Evolutionary conservation across 495 filamentous ascomycete species (phyloP), one percentile per base, ranked within the genome.

Genomic region (Cercophora scortea): DNA sequence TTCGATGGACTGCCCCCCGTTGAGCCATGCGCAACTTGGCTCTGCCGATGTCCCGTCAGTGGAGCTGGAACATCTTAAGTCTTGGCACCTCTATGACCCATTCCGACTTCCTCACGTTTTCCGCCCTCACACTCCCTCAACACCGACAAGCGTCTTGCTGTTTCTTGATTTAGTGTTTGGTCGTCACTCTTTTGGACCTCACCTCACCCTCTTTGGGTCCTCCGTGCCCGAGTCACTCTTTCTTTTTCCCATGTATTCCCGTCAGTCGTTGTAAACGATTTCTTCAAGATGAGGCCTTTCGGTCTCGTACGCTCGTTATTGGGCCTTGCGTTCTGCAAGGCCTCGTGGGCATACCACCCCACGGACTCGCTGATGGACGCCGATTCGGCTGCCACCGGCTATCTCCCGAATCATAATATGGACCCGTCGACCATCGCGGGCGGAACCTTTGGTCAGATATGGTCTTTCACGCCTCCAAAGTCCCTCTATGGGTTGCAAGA

Each of bases 361-460:
- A 55, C 53, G 16, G 53, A 55, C 33, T 51, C 53, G n/a, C 17
- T 42, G 9, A 55, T 55, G 53, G 53, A 55, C 34, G 53, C 53
- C 34, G 53, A 57, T 40, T 53, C 51, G 9, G 50, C 44, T 16
- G 54, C 48, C 25, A 41, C 45, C 4, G 54, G 54, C 8, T 57
- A 57, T 17, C 54, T 57, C 18, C 44, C 49, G 9, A 57, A 53
- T 38, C 54, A 57, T 15, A 53, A 53, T 17, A 57, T 57, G 50
- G 50, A 57, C 25, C 54, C 50, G 3, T 33, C 54, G 8, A 41
- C 41, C 34, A 34, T 57, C 13, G 25, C 34, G 9, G 53, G 53
- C n/a, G 53, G 53, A 6, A 36, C 50, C n/a, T 57, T 57, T 40
- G 51, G 49, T 11, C 54, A 57, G 13, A 47, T 53, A 39, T 57